Percentiles rank a stretch among this genome's conserved stretches.
phyloP scores from a whole-genome alignment of 768 basidiomycete genomes.

The Kondoa subrosea region DNA sequence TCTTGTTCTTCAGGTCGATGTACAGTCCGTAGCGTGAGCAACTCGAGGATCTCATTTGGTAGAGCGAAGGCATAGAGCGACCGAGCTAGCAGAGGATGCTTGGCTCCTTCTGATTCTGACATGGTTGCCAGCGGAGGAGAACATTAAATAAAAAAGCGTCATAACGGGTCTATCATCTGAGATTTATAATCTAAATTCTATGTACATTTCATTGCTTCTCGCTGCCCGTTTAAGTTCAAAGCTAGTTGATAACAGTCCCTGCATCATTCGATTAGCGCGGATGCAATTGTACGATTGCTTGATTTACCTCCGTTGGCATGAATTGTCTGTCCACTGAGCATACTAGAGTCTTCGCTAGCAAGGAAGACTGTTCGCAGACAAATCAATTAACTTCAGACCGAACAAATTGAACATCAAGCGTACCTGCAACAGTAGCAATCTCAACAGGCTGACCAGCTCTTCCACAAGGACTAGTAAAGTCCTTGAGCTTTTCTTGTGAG shows the following conservation, averaged over 20 bases:
- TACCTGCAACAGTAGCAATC: slow-evolving; percentile 40
- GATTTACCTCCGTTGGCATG: background rate
- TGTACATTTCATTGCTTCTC: too few relatives aligned
- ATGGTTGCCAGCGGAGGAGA: background rate
- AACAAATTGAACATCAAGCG: slow-evolving; percentile 28
- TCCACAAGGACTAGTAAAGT: slow-evolving; percentile 36
- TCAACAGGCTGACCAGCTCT: slow-evolving; percentile 43
- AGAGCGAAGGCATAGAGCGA: slow-evolving; percentile 23
- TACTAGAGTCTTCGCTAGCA: slow-evolving; percentile 1
- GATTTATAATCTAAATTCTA: too few relatives aligned
- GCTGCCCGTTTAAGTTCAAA: too few relatives aligned
- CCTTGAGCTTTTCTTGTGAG: slow-evolving; percentile 33
- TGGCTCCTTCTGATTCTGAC: background rate
- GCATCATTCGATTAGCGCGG: background rate
- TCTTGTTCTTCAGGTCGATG: background rate
- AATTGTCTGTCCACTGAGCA: background rate
- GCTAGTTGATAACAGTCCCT: too few relatives aligned
- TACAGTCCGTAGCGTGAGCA: slow-evolving; percentile 15
- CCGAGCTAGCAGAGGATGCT: background rate
- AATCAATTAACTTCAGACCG: background rate
- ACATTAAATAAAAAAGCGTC: too few relatives aligned
- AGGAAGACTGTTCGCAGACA: background rate
- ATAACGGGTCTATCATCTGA: too few relatives aligned
- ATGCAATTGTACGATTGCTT: background rate
- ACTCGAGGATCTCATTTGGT: slow-evolving; percentile 20